Evolutionary conservation across 139 green algal genomes (phyloP).

Genomic region (Volvox africanus): DNA sequence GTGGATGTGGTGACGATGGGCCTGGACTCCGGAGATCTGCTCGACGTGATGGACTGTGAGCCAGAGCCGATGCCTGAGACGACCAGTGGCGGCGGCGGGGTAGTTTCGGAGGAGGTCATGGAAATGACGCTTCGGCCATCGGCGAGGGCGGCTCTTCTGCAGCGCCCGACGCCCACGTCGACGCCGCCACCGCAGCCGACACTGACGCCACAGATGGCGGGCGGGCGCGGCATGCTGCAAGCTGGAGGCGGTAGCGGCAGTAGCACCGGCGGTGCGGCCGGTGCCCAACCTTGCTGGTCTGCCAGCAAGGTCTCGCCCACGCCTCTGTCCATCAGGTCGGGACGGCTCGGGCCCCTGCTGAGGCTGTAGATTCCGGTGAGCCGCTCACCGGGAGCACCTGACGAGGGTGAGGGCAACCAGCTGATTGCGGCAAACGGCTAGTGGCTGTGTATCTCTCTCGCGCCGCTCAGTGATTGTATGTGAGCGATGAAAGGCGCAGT

Average conservation of each 20-base stretch:
- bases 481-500: no score
- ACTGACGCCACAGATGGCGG: not conserved
- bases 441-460: no score
- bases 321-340: no score
- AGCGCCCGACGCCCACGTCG: not conserved
- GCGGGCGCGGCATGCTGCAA: not conserved
- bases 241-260: not conserved
- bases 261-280: not conserved
- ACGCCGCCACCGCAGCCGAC: not conserved
- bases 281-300: not conserved
- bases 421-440: no score
- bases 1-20: conserved; percentile 49
- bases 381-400: no score
- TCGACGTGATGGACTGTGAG: conserved; percentile 4
- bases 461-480: no score
- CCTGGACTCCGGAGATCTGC: conserved; percentile 1
- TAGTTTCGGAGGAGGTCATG: not conserved
- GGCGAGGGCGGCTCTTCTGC: not conserved
- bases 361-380: not conserved
- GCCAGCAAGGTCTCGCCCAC: not conserved
- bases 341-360: conserved; percentile 13
- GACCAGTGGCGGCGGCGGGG: not conserved
- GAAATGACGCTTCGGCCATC: not conserved
- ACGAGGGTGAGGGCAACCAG: no score
- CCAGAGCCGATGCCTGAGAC: not conserved